Percentiles rank a stretch among this genome's conserved stretches.
These are phyloP conservation scores for Mycena chlorophos DNA, from an alignment of 768 basidiomycete species.

Conservation along the genomic window DNA sequence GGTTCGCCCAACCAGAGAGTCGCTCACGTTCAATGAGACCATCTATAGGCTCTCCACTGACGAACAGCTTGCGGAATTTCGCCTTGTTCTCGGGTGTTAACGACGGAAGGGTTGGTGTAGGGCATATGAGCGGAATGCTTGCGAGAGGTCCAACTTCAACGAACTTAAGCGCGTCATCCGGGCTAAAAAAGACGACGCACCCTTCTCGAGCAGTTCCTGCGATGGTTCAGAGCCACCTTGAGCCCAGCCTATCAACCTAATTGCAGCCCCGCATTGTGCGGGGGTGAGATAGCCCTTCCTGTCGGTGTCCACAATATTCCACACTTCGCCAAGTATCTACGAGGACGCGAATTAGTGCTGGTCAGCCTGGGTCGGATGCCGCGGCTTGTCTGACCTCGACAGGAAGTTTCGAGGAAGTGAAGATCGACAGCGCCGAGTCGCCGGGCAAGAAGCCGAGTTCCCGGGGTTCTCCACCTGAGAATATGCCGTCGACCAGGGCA, in stretches of 20 bases:
- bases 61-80: slow-evolving; percentile 55
- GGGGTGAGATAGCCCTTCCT: slow-evolving; percentile 52
- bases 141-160: slow-evolving; percentile 49
- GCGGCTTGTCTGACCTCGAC: slow-evolving; percentile 26
- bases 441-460: slow-evolving; percentile 47
- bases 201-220: slow-evolving; percentile 37
- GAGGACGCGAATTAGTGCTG: neutral
- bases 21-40: slow-evolving; percentile 45
- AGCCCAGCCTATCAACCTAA: slow-evolving; percentile 56
- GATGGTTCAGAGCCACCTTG: slow-evolving; percentile 41
- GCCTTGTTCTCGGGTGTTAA: slow-evolving; percentile 46
- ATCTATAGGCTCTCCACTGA: slow-evolving; percentile 38
- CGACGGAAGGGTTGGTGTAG: slow-evolving; percentile 33
- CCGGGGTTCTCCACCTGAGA: slow-evolving; percentile 39
- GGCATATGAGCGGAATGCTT: slow-evolving; percentile 32
- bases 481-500: slow-evolving; percentile 33
- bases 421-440: slow-evolving; percentile 50
- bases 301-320: slow-evolving; percentile 55
- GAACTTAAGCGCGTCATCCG: slow-evolving; percentile 2
- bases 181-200: slow-evolving; percentile 32
- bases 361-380: neutral
- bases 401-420: slow-evolving; percentile 48
- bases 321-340: slow-evolving; percentile 47
- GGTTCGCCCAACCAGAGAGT: too few relatives aligned
- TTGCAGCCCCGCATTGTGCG: slow-evolving; percentile 49